A percentile compares a stretch with the other conserved stretches of the same genome.
Evolutionary conservation across 768 basidiomycete genomes (phyloP).

Genomic region (Cubamyces sp.): DNA sequence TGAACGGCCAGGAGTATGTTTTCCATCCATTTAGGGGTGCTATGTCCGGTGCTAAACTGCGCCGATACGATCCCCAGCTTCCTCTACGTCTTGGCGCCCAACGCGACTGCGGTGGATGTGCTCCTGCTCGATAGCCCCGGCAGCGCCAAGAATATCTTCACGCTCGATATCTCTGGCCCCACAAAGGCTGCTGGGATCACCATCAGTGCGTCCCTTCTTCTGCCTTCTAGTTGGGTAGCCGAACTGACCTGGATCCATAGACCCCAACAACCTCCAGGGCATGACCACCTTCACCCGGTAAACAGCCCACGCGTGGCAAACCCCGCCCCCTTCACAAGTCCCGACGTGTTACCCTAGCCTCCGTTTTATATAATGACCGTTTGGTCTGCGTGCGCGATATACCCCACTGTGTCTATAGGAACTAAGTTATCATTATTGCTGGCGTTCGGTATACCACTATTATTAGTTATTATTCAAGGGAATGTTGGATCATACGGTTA

Average conservation of each 20-base stretch:
- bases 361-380: neutral
- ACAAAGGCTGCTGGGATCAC: conserved; percentile 38
- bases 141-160: conserved; percentile 36
- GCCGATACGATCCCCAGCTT: conserved; percentile 35
- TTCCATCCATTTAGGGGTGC: neutral
- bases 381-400: conserved; percentile 5
- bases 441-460: conserved; percentile 5
- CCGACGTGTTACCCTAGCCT: neutral
- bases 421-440: neutral
- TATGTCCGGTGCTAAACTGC: neutral
- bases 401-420: conserved; percentile 10
- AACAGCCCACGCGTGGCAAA: neutral
- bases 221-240: neutral
- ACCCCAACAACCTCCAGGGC: conserved; percentile 41
- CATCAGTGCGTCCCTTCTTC: conserved; percentile 39
- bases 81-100: conserved; percentile 45
- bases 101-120: conserved; percentile 45
- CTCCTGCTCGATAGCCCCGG: conserved; percentile 44
- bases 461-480: neutral
- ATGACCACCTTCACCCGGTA: conserved; percentile 38
- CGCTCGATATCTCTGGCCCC: conserved; percentile 39
- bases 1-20: conserved; percentile 37
- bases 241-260: conserved; percentile 19
- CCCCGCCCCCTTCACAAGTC: neutral
- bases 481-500: neutral